Conservation (phyloP, 192 early-diverging fungal genomes). For the Coemansia sp. region DNA sequence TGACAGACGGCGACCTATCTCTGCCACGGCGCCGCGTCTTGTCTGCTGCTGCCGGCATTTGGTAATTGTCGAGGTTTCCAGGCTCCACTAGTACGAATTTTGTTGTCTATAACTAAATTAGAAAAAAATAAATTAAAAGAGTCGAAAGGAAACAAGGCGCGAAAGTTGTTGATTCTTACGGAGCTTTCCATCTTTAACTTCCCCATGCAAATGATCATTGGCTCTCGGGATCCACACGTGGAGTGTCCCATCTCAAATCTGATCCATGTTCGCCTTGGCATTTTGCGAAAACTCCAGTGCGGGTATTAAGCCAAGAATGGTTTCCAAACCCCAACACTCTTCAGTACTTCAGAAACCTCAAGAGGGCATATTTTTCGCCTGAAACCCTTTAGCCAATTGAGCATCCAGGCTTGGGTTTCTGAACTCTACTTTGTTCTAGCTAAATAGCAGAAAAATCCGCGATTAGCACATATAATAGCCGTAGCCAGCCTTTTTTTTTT, state of each 20-base stretch:
- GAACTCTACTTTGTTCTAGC: too few relatives aligned
- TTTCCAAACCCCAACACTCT: too few relatives aligned
- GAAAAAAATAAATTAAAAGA: not conserved
- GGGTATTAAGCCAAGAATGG: not conserved
- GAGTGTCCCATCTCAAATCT: not conserved
- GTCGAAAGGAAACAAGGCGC: not conserved
- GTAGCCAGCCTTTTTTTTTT: too few relatives aligned
- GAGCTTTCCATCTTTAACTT: not conserved
- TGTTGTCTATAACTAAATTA: not conserved
- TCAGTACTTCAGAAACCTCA: too few relatives aligned
- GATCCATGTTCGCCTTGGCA: too few relatives aligned
- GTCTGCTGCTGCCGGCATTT: constrained; percentile 25
- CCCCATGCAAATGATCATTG: not conserved
- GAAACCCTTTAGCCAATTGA: too few relatives aligned
- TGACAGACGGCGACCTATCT: constrained; percentile 16
- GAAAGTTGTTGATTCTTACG: not conserved
- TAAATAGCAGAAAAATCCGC: too few relatives aligned
- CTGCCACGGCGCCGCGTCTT: constrained; percentile 36
- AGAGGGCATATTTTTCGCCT: too few relatives aligned
- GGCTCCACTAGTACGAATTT: not conserved
- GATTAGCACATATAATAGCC: too few relatives aligned
- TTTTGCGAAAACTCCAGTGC: not conserved
- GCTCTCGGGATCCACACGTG: not conserved
- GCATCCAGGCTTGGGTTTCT: too few relatives aligned
- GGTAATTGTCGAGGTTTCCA: not conserved